phyloP scores from a whole-genome alignment of 2,329 filamentous ascomycete species.

The Triangularia setosa region DNA sequence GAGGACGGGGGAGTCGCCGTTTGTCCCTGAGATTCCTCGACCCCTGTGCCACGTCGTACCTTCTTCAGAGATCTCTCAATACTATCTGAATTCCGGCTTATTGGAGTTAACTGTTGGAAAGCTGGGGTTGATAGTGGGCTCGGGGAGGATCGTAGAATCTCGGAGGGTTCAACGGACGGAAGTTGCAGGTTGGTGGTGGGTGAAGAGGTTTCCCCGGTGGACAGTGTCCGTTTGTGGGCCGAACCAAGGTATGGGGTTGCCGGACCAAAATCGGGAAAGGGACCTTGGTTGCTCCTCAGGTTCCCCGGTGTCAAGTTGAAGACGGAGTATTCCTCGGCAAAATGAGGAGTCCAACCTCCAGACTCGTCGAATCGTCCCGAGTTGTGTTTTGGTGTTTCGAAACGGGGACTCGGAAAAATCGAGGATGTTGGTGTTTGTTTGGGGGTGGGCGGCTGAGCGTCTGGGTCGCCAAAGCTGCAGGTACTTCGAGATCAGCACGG shows the following conservation, averaged over 20 bases:
- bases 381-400: slow-evolving; percentile 53
- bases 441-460: slow-evolving; percentile 57
- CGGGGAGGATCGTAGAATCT: slow-evolving; percentile 56
- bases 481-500: slow-evolving; percentile 10
- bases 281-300: slow-evolving; percentile 43
- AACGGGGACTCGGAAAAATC: slow-evolving; percentile 51
- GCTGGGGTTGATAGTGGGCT: slow-evolving; percentile 35
- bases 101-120: slow-evolving; percentile 30
- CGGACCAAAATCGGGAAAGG: slow-evolving; percentile 44
- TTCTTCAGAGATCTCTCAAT: slow-evolving; percentile 42
- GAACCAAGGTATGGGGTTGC: slow-evolving; percentile 35
- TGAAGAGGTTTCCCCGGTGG: slow-evolving; percentile 49
- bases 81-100: slow-evolving; percentile 24
- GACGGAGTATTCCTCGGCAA: slow-evolving; percentile 62
- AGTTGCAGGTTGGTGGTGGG: slow-evolving; percentile 49
- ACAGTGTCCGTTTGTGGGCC: slow-evolving; percentile 49
- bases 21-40: slow-evolving; percentile 41
- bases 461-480: slow-evolving; percentile 59
- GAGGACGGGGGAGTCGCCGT: slow-evolving; percentile 60
- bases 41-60: slow-evolving; percentile 39
- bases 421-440: slow-evolving; percentile 54
- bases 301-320: slow-evolving; percentile 62
- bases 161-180: slow-evolving; percentile 57
- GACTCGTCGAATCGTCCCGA: slow-evolving; percentile 46
- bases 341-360: slow-evolving; percentile 56